Evolutionary conservation across 495 filamentous ascomycete species (phyloP).

Genomic region (Penicillium goetzii): DNA sequence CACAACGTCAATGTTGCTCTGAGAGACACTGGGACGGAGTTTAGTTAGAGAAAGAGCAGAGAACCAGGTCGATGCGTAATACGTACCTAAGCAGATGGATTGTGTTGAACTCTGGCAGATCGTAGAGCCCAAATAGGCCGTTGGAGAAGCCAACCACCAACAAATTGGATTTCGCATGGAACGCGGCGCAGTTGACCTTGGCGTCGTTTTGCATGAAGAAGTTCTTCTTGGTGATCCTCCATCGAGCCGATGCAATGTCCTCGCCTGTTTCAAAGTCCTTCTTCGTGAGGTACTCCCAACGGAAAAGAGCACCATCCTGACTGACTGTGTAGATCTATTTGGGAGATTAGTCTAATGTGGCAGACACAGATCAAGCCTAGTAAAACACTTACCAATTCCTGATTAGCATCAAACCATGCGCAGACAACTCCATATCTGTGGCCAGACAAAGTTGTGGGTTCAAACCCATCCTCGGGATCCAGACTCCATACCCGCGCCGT

Average conservation of each 20-base stretch:
- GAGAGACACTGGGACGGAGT: constrained; percentile 72
- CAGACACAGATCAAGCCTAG: constrained; percentile 45
- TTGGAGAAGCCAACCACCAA: constrained; percentile 93
- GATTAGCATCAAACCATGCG: constrained; percentile 91
- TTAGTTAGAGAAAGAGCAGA: constrained; percentile 28
- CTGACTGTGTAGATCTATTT: constrained; percentile 73
- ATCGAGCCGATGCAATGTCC: constrained; percentile 65
- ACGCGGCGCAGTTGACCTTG: constrained; percentile 83
- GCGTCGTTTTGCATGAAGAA: constrained; percentile 92
- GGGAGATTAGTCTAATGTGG: constrained; percentile 45
- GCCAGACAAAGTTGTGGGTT: constrained; percentile 84
- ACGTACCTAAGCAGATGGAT: constrained; percentile 78
- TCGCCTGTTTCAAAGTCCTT: constrained; percentile 63
- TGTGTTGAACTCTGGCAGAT: constrained; percentile 94
- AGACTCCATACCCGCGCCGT: constrained; percentile 95
- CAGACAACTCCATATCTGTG: constrained; percentile 85
- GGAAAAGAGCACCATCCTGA: constrained; percentile 68
- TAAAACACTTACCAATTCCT: constrained; percentile 64
- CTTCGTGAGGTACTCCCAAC: constrained; percentile 62
- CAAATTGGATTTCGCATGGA: constrained; percentile 82
- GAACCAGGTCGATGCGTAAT: background rate
- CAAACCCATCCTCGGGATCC: constrained; percentile 82
- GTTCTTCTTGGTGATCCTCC: constrained; percentile 84
- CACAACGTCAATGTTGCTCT: constrained; percentile 92
- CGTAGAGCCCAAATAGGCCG: constrained; percentile 89